Base-by-base conservation (phyloP, 2,329 filamentous ascomycete species). In the Xylaria hypoxylon region DNA sequence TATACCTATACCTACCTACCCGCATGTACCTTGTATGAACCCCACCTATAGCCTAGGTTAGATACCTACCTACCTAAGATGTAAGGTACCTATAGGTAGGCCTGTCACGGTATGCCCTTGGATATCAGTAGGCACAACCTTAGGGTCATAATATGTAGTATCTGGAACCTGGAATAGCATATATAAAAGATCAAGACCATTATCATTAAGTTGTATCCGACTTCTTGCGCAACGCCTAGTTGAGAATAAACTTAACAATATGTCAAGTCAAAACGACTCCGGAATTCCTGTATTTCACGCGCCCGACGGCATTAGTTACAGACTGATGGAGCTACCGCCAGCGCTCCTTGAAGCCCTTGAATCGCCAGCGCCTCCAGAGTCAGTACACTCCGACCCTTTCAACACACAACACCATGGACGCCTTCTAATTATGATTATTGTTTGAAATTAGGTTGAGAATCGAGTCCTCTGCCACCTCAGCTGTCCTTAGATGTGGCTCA, bases 321-420 rank as follows among this genome's bases (percentile, higher is more conserved):
- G 86, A 65, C 83, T 90, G 62, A 79, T 90, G 58, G 88, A 90
- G 75, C 82, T 90, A 2, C 87, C 88, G 0, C 80, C 86, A 0
- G 88, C 89, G 64, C 79, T 90, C 8, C 80, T 86, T 53, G 78
- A 81, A 22, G 79, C 87, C 5, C 82, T 90, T 47, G 85, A 88
- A 74, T 84, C 85, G 8, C 80, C 83, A 17, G 75, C 80, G 47
- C 81, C 87, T 28, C 86, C 87, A 11, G 77, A 82, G 86, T 88
- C 78, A 74, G 84, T 44, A n/a, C 35, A 28, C 22, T 22, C 52
- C 44, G 22, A 44, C 28, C 7, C 26, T 50, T 42, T 58, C 24
- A n/a, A 55, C n/a, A 8, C 44, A 35, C 42, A 4, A 35, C 42
- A 4, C 57, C 28, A 31, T 7, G 15, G 19, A 15, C 45, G 45